These are phyloP conservation scores for Taiwanofungus camphoratus DNA, from an alignment of 1,284 basidiomycete genomes.

Conservation along the genomic window DNA sequence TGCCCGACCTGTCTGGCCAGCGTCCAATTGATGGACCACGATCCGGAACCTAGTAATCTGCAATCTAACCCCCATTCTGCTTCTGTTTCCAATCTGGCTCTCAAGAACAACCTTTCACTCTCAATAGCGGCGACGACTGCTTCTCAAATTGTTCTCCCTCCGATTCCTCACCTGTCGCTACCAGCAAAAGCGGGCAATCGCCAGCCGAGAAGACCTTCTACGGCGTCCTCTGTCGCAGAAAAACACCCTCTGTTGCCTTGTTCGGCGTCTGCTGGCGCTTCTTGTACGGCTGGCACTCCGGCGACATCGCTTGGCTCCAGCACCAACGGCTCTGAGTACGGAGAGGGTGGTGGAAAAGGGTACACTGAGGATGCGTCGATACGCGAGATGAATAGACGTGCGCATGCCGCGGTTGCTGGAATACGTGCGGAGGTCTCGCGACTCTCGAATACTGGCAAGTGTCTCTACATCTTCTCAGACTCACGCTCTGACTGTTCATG, in stretches of 20 bases:
- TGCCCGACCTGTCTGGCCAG: neutral
- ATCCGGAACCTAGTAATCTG: slow-evolving; percentile 1
- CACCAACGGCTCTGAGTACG: slow-evolving; percentile 4
- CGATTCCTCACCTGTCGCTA: slow-evolving; percentile 19
- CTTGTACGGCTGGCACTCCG: slow-evolving; percentile 11
- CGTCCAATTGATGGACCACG: slow-evolving; percentile 5
- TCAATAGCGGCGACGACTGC: slow-evolving; percentile 16
- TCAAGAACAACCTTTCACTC: slow-evolving; percentile 18
- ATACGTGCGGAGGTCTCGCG: slow-evolving; percentile 27
- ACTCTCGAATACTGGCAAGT: slow-evolving; percentile 25
- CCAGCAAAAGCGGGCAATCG: slow-evolving; percentile 9
- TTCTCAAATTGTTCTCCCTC: slow-evolving; percentile 15
- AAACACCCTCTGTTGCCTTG: slow-evolving; percentile 23
- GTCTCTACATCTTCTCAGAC: neutral
- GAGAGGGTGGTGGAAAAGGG: slow-evolving; percentile 3
- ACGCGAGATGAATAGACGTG: slow-evolving; percentile 25
- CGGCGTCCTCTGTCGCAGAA: slow-evolving; percentile 30
- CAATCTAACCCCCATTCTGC: slow-evolving; percentile 1
- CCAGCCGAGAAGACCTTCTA: slow-evolving; percentile 38
- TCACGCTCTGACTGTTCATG: neutral
- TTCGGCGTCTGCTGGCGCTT: slow-evolving; percentile 14
- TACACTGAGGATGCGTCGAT: slow-evolving; percentile 16
- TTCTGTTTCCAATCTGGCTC: slow-evolving; percentile 4
- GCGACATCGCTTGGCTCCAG: neutral
- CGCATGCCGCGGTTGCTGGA: slow-evolving; percentile 24